Evolutionary conservation across 805 yeast genomes (phyloP).

Genomic region (Hyphopichia homilentoma): DNA sequence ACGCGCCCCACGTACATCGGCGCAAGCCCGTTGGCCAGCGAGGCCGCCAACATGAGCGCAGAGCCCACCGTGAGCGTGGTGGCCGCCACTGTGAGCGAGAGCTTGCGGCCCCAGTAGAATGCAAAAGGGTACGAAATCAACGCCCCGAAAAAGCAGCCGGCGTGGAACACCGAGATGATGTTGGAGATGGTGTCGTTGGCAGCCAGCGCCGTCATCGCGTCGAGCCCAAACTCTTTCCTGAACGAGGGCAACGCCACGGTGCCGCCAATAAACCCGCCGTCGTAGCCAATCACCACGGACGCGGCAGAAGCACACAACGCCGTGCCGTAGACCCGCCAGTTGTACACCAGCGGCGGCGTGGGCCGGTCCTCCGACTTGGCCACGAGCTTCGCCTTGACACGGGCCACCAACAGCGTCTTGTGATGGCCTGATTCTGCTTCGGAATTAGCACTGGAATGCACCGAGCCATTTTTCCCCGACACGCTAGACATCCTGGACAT

Average conservation of each 20-base stretch:
- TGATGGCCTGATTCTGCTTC: no score
- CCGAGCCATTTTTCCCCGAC: no score
- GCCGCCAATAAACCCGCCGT: slow-evolving; percentile 40
- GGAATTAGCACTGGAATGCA: no score
- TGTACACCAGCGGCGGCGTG: slow-evolving; percentile 36
- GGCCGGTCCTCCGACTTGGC: slow-evolving; percentile 36
- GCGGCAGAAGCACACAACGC: slow-evolving; percentile 36
- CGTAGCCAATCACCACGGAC: slow-evolving; percentile 39
- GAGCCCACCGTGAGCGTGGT: slow-evolving; percentile 31
- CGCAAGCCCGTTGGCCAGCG: slow-evolving; percentile 21
- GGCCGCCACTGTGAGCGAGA: slow-evolving; percentile 30
- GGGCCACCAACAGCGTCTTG: no score
- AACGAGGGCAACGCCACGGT: slow-evolving; percentile 33
- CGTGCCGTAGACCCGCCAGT: slow-evolving; percentile 29
- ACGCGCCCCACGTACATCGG: slow-evolving; percentile 38
- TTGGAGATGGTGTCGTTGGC: slow-evolving; percentile 25
- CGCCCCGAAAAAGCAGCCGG: slow-evolving; percentile 39
- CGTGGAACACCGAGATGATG: slow-evolving; percentile 37
- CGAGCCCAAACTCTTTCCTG: slow-evolving; percentile 28
- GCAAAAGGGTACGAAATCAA: slow-evolving; percentile 33
- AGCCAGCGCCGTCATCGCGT: slow-evolving; percentile 11
- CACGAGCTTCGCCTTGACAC: slow-evolving; percentile 15
- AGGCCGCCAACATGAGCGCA: slow-evolving; percentile 33
- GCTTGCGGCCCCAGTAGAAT: slow-evolving; percentile 29
- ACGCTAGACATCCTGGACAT: no score